A percentile compares a stretch with the other conserved stretches of the same genome.
Evolutionary conservation across 208 protist genomes (phyloP).

Genomic region (Leptomonas pyrrhocoris): DNA sequence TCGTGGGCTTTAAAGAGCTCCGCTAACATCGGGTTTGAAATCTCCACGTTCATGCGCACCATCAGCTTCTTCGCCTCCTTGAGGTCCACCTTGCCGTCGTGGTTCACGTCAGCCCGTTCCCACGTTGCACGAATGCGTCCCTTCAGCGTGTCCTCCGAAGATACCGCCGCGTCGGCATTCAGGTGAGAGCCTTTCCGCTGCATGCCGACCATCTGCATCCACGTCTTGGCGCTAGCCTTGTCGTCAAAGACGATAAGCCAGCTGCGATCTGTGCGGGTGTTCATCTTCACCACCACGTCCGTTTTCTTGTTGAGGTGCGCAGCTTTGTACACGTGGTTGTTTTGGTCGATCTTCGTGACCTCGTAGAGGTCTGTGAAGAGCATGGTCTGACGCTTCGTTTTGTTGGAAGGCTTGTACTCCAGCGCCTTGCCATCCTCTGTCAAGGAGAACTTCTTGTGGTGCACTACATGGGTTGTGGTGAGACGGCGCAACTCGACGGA

Average conservation of each 20-base stretch:
- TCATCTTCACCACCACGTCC: slow-evolving; percentile 54
- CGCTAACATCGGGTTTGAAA: slow-evolving; percentile 26
- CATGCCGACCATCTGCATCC: slow-evolving; percentile 49
- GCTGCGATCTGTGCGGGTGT: slow-evolving; percentile 29
- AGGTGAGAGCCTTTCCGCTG: slow-evolving; percentile 21
- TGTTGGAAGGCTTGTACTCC: slow-evolving; percentile 55
- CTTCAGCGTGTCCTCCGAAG: slow-evolving; percentile 27
- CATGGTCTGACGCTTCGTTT: slow-evolving; percentile 38
- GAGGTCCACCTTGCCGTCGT: slow-evolving; percentile 47
- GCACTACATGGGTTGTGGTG: slow-evolving; percentile 18
- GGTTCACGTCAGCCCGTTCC: slow-evolving; percentile 49
- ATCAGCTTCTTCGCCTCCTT: slow-evolving; percentile 59
- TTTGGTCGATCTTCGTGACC: slow-evolving; percentile 41
- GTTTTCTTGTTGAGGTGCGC: slow-evolving; percentile 34
- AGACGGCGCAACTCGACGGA: slow-evolving; percentile 24
- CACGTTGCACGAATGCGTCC: slow-evolving; percentile 47
- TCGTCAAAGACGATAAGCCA: slow-evolving; percentile 48
- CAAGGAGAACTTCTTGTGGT: slow-evolving; percentile 32
- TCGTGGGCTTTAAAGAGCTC: slow-evolving; percentile 43
- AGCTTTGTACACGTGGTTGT: slow-evolving; percentile 50
- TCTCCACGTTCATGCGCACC: slow-evolving; percentile 51
- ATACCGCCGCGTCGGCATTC: slow-evolving; percentile 6
- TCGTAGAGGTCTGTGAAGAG: slow-evolving; percentile 61
- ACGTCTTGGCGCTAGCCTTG: slow-evolving; percentile 28
- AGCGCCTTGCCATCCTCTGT: slow-evolving; percentile 40